Base-by-base conservation (phyloP, 768 basidiomycete genomes). In the Termitomyces sp. region DNA sequence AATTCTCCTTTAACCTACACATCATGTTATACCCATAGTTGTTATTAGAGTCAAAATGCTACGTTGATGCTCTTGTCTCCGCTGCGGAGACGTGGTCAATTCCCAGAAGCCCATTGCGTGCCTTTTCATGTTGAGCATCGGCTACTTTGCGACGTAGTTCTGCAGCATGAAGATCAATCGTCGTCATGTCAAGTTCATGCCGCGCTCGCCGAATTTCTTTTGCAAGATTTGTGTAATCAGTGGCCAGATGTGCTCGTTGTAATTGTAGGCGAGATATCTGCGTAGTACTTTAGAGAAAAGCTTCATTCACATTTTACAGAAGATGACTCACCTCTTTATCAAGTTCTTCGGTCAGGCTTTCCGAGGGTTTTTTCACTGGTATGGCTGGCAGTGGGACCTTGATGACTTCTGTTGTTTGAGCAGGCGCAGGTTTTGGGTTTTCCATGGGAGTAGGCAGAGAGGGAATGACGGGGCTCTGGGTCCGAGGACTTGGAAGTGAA, bases 121-220 rank as follows among this genome's bases (percentile, higher is more conserved):
- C 87, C 68, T 79, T 79, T 66, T 86, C 83, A 56, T 86, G 68
- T 60, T 86, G 85, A 60, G 62, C 61, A 54, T 81, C 81, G 23
- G 86, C 82, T 19, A 83, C 72, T 61, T 74, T 79, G 53, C 85
- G 79, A 52, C 86, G 78, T 52, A 72, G 71, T 72, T 83, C 82
- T 17, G 82, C 82, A 39, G 77, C 77, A 54, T 77, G 76, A 55
- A 88, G 66, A 57, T 91, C 88, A 37, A 88, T 72, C 39, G 71
- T 72, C 32, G 83, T 73, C 63, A 82, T 70, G 21, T 86, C 84
- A 10, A 87, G 68, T 61, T 90, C 88, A 47, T 84, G 80, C 41
- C 82, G 64, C 17, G 83, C 83, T 17, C 81, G 76, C 27, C 75
- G 76, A 17, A 73, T 68, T 3, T 65, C 72, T 63, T 74, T 77